phyloP scores from a whole-genome alignment of 306 rosid species.

The Castanospermum australe region DNA sequence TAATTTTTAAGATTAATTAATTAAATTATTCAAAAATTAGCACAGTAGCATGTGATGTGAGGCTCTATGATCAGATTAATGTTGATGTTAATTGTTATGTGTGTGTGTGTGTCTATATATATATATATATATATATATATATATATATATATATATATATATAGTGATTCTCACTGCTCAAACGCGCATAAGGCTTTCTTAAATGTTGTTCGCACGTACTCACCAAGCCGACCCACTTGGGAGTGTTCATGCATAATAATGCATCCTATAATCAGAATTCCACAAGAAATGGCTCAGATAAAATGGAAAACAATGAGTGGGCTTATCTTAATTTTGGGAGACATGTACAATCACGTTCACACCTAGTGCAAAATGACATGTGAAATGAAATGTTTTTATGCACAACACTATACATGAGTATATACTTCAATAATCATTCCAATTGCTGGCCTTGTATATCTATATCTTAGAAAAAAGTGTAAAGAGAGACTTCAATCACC shows the following conservation, averaged over 20 bases:
- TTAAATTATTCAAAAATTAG: not conserved
- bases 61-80: not conserved
- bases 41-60: not conserved
- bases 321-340: conserved; percentile 23
- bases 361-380: conserved; percentile 28
- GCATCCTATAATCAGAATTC: conserved; percentile 46
- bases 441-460: not conserved
- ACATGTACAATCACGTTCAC: conserved; percentile 24
- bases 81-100: not conserved
- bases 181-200: conserved; percentile 34
- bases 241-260: conserved; percentile 32
- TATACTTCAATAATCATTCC: too few species aligned
- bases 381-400: conserved; percentile 1
- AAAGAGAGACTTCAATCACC: too few species aligned
- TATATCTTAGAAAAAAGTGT: not conserved
- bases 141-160: too few species aligned
- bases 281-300: conserved; percentile 35
- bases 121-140: too few species aligned
- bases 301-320: conserved; percentile 16
- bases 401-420: conserved; percentile 2
- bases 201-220: conserved; percentile 44
- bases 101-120: too few species aligned
- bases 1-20: too few species aligned
- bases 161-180: conserved; percentile 13
- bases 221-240: conserved; percentile 40